phyloP scores from a whole-genome alignment of 345 rosid species.

The Boechera retrofracta region DNA sequence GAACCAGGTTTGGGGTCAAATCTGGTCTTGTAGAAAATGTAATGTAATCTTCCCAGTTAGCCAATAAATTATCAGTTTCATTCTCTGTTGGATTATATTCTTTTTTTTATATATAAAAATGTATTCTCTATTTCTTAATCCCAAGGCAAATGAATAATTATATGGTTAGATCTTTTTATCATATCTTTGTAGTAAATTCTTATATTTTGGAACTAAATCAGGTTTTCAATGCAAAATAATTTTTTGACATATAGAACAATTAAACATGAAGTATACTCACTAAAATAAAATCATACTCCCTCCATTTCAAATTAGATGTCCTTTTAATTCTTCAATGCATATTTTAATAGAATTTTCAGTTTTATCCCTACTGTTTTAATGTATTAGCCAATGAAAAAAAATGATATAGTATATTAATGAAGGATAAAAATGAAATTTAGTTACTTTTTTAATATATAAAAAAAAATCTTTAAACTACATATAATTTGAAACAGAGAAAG shows the following conservation, averaged over 20 bases:
- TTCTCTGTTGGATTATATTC: conserved; percentile 3
- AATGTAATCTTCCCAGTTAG: conserved; percentile 26
- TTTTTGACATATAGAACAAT: conserved; percentile 22
- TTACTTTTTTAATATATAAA: too few species aligned
- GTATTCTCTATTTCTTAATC: background rate
- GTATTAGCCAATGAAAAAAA: too few species aligned
- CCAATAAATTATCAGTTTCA: conserved; percentile 19
- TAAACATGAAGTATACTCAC: background rate
- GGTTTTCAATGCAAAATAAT: background rate
- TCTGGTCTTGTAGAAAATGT: conserved; percentile 1
- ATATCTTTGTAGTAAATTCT: background rate
- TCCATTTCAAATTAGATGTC: too few species aligned
- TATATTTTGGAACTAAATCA: conserved; percentile 14
- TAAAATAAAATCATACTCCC: background rate
- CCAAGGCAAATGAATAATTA: conserved; percentile 16
- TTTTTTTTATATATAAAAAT: background rate
- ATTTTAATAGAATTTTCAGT: too few species aligned
- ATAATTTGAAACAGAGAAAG: too few species aligned
- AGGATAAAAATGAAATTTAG: too few species aligned
- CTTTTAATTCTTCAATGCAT: too few species aligned
- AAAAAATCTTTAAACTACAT: too few species aligned
- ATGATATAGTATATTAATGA: too few species aligned
- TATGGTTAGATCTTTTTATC: background rate
- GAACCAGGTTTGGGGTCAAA: conserved; percentile 18
- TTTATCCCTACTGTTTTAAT: too few species aligned